These are phyloP conservation scores for Lodderomyces beijingensis DNA, from an alignment of 1,139 yeast species.

Conservation along the genomic window DNA sequence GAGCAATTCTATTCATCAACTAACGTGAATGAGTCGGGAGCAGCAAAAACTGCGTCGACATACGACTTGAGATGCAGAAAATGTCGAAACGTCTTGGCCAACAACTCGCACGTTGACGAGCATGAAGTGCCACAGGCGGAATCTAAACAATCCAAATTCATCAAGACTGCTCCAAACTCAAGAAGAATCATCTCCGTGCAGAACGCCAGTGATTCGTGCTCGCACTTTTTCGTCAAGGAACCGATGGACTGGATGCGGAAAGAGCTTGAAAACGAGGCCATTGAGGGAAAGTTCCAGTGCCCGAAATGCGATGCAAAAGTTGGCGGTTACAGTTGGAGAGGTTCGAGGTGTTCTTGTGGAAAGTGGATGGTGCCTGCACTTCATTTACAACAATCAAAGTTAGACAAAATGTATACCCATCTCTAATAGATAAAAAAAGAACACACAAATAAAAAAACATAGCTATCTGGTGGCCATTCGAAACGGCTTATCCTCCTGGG, in stretches of 20 bases:
- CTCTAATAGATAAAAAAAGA: too few species aligned
- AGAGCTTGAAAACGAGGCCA: constrained; percentile 61
- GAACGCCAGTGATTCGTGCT: constrained; percentile 59
- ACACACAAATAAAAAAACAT: too few species aligned
- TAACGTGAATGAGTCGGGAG: constrained; percentile 16
- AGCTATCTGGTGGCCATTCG: too few species aligned
- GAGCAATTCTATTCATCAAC: too few species aligned
- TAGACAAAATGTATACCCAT: constrained; percentile 68
- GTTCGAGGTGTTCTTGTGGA: constrained; percentile 92
- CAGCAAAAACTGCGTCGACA: neutral
- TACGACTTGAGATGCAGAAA: constrained; percentile 59
- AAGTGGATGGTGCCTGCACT: constrained; percentile 94
- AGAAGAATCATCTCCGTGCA: constrained; percentile 51
- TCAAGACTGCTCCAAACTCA: constrained; percentile 57
- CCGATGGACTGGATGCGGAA: constrained; percentile 89
- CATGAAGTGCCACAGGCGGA: constrained; percentile 59
- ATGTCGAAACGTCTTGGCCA: constrained; percentile 60
- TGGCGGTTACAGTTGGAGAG: constrained; percentile 95
- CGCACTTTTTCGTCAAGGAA: constrained; percentile 77
- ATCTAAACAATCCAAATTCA: constrained; percentile 59
- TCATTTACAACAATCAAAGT: constrained; percentile 74
- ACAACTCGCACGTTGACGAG: constrained; percentile 45
- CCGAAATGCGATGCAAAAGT: constrained; percentile 79
- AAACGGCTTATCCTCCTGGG: too few species aligned
- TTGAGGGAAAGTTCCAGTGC: constrained; percentile 85